A percentile compares a stretch with the other conserved stretches of the same genome.
Conservation (phyloP, 192 early-diverging fungal species). For the Hyaloraphidium curvatum region DNA sequence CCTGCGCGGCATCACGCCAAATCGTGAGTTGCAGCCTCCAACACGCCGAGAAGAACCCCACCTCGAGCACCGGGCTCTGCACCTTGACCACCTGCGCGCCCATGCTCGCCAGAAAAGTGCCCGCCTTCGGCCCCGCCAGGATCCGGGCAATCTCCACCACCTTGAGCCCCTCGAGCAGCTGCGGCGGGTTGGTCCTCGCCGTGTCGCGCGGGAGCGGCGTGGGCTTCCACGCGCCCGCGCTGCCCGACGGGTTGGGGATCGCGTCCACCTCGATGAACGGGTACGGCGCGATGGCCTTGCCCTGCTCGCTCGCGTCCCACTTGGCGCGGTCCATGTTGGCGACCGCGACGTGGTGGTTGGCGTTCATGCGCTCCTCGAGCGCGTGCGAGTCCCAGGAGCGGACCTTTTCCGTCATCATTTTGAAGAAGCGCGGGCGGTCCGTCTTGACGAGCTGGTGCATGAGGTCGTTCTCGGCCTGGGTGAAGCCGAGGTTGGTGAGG, state of each 20-base stretch:
- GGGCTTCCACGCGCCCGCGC: not conserved
- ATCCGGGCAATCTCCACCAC: slow-evolving; percentile 1
- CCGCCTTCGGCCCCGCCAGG: slow-evolving; percentile 1
- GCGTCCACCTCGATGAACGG: slow-evolving; percentile 1
- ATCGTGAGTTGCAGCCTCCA: no score
- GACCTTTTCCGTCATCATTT: not conserved
- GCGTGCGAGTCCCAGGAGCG: not conserved
- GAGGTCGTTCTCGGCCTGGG: not conserved
- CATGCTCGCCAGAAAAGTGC: slow-evolving; percentile 3
- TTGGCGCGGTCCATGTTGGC: slow-evolving; percentile 1
- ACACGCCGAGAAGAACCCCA: no score
- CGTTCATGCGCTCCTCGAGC: not conserved
- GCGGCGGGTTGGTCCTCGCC: not conserved
- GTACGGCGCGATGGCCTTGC: not conserved
- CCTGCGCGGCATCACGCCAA: no score
- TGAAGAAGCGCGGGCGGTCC: not conserved
- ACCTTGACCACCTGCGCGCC: slow-evolving; percentile 1
- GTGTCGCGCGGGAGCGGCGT: not conserved
- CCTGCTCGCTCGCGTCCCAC: not conserved
- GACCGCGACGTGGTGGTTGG: not conserved
- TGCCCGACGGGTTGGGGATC: not conserved
- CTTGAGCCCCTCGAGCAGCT: not conserved
- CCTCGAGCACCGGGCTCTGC: not conserved
- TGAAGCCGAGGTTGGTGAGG: not conserved
- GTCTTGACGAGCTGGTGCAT: not conserved